These are phyloP conservation scores for Candida sp. DNA, from an alignment of 1,139 yeast genomes.

Conservation along the genomic window DNA sequence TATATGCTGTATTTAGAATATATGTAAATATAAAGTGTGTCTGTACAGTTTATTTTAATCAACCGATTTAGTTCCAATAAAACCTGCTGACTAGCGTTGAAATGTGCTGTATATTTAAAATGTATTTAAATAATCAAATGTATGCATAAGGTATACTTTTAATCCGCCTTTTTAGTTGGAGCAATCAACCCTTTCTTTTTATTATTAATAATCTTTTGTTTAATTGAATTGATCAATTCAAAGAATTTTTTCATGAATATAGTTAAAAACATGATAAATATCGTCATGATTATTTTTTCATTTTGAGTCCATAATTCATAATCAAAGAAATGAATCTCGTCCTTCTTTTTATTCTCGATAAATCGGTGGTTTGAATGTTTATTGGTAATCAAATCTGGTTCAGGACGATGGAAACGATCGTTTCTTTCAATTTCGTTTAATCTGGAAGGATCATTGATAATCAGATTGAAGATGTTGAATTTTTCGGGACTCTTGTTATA, in stretches of 20 bases:
- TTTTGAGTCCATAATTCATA: conserved; percentile 37
- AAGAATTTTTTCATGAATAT: conserved; percentile 11
- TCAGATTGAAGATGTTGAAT: conserved; percentile 44
- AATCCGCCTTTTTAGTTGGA: background rate
- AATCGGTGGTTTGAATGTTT: conserved; percentile 33
- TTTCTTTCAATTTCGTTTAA: conserved; percentile 55
- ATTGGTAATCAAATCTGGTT: conserved; percentile 28
- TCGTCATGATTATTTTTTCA: conserved; percentile 36
- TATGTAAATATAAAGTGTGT: background rate
- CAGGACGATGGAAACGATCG: conserved; percentile 32
- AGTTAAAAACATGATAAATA: conserved; percentile 23
- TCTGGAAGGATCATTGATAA: conserved; percentile 44
- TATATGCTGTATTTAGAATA: background rate
- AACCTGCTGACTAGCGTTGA: too few relatives aligned
- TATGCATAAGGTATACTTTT: too few relatives aligned
- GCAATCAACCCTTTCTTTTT: conserved; percentile 1
- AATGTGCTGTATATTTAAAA: too few relatives aligned
- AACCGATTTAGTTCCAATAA: too few relatives aligned
- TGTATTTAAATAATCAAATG: too few relatives aligned
- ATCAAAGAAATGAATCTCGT: conserved; percentile 37
- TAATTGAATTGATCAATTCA: conserved; percentile 5
- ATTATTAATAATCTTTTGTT: conserved; percentile 3
- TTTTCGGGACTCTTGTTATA: conserved; percentile 26
- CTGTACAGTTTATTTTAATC: too few relatives aligned
- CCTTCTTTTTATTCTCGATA: conserved; percentile 26